Base-by-base conservation (phyloP, 176 grass and related monocot species). In the Rhynchospora breviuscula region DNA sequence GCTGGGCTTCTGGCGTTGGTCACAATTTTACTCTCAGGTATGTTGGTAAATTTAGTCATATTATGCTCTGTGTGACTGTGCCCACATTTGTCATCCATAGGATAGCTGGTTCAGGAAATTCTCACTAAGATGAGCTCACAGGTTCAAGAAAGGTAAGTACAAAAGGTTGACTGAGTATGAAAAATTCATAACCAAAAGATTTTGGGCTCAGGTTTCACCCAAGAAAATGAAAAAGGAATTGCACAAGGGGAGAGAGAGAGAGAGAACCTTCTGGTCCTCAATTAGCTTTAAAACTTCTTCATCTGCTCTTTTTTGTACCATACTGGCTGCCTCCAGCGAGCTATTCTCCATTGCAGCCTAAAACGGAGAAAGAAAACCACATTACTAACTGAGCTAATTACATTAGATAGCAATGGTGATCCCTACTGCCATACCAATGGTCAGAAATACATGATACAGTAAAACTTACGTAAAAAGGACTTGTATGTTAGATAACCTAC, bases 331-430 rank as follows among this genome's bases (percentile, higher is more conserved):
- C 44, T 82, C 35, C 17, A 82, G 17, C 51, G 80, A 82, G 21
- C 62, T 82, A 65, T 82, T 82, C 80, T 82, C 80, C 46, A 82
- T 82, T 52, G 80, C 80, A 10, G 80, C 62, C 80, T 82, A 45
- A 82, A 67, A 82, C 33, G 22, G 40, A 33, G 62, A 67, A 66
- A 17, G 11, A 63, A 45, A 67, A 29, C 3, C 13, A 5, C 12
- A 56, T 77, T 53, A 54, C 49, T 49, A 77, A 76, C 47, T 75
- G 46, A 56, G 8, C 21, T 10, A 74, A 77, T 22, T 17, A 31
- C 0, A 14, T 69, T 47, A 75, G 70, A 77, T 77, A 31, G 6
- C 49, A 77, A 18, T 71, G 67, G 17, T 71, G 40, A 71, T 77
- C 13, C 25, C 13, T 77, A 49, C n/a, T 1, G 23, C 23, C 29